Base-by-base conservation (phyloP, 352 stramenopile genomes). In the Globisporangium middletonii region DNA sequence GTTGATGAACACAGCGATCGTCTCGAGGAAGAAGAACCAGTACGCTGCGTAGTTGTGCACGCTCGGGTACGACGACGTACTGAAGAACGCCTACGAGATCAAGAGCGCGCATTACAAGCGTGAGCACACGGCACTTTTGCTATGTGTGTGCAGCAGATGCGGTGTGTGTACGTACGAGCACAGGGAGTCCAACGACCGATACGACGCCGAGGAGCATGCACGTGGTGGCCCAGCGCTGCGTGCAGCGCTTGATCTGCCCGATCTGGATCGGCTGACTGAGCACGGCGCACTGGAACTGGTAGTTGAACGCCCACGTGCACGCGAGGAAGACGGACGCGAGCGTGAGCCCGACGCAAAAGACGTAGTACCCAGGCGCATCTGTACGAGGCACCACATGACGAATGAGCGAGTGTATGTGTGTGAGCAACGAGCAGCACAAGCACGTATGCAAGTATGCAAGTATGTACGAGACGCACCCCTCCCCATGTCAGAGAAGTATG, bases 401-500 rank as follows among this genome's bases (percentile, higher is more conserved):
- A 38, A 9, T 9, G 5, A 38, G 33, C 23, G 23, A 23, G 23
- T 23, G 23, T 23, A 23, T 23, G 23, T 12, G 12, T 38, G 33
- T 38, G 13, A 50, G 16, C 23, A 48, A 26, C 8, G 37, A 41
- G 23, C 16, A 9, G 27, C 28, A 45, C 4, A 35, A 30, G 27
- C 2, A 52, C 15, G 43, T 4, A 5, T 47, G 13, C 53, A 5
- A 41, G 28, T 11, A 53, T 15, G 59, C 2, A 51, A 12, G 19
- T 7, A 27, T 28, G 1, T 23, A 57, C 1, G 3, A 3, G 9
- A 42, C 44, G 19, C 45, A 78, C 70, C 70, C 56, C 78, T 75
- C 35, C 78, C 75, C 63, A 86, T 72, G 62, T 86, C 78, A 43
- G 78, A 88, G 65, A 88, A 85, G 65, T 79, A 88, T 12, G 78